phyloP scores from a whole-genome alignment of 352 stramenopile genomes.

The Pilasporangium apinafurcum region DNA sequence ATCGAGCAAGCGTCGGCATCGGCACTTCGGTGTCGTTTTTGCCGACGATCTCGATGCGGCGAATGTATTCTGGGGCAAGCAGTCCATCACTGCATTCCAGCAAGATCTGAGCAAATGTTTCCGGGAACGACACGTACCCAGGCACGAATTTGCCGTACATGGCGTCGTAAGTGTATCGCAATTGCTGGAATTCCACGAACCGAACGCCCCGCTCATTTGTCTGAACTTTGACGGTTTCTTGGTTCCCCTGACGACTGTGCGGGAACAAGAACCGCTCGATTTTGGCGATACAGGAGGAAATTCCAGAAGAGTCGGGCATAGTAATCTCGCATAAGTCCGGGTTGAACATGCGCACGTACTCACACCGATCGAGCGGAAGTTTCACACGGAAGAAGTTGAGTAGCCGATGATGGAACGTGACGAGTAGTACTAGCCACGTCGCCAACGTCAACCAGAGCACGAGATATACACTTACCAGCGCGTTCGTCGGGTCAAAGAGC shows the following conservation, averaged over 20 bases:
- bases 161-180: conserved; percentile 34
- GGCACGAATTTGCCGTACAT: conserved; percentile 15
- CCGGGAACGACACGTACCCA: conserved; percentile 13
- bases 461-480: no score
- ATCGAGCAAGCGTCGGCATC: conserved; percentile 28
- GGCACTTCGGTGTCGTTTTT: conserved; percentile 24
- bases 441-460: conserved; percentile 14
- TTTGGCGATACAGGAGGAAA: conserved; percentile 18
- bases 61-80: conserved; percentile 3
- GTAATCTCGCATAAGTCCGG: conserved; percentile 21
- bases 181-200: conserved; percentile 29
- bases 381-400: conserved; percentile 23
- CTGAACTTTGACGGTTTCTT: conserved; percentile 22
- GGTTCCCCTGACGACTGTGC: conserved; percentile 11
- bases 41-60: conserved; percentile 15
- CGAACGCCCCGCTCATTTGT: conserved; percentile 6
- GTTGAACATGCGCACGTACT: conserved; percentile 28
- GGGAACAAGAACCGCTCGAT: conserved; percentile 15
- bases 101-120: conserved; percentile 9
- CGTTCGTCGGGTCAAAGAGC: no score
- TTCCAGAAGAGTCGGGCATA: conserved; percentile 15
- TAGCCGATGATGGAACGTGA: conserved; percentile 14
- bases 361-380: conserved; percentile 14
- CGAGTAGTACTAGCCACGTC: conserved; percentile 14
- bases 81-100: conserved; percentile 12